A percentile compares a stretch with the other conserved stretches of the same genome.
These are phyloP conservation scores for Xylariaceae sp. DNA, from an alignment of 2,329 filamentous ascomycete species.

Conservation along the genomic window DNA sequence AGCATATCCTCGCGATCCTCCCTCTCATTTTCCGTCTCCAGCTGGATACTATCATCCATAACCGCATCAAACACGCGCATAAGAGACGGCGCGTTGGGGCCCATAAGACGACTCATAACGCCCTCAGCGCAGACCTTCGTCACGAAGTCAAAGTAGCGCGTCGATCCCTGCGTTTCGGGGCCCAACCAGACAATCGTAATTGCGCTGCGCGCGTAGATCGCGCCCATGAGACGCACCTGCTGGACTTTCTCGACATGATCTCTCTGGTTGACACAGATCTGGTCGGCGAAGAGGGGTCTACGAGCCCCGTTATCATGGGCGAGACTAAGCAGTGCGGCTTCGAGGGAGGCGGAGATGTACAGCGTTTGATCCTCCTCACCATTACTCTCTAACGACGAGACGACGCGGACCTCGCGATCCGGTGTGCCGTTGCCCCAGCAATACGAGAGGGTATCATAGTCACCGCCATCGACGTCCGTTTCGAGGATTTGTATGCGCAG, in stretches of 20 bases:
- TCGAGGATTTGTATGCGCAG: conserved; percentile 29
- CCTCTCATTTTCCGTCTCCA: conserved; percentile 14
- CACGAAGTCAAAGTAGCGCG: conserved; percentile 11
- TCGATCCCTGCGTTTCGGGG: conserved; percentile 1
- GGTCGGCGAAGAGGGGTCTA: conserved; percentile 15
- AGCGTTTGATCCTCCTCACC: conserved; percentile 14
- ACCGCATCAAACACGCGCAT: conserved; percentile 30
- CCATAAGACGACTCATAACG: conserved; percentile 20
- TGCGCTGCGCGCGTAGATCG: conserved; percentile 14
- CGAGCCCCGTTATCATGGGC: conserved; percentile 2
- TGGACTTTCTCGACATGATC: conserved; percentile 16
- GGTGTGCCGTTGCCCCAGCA: conserved; percentile 26
- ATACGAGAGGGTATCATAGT: conserved; percentile 33
- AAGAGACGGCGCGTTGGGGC: conserved; percentile 26
- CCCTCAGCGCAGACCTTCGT: conserved; percentile 11
- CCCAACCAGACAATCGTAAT: conserved; percentile 20
- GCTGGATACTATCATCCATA: conserved; percentile 22
- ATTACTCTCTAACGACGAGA: neutral
- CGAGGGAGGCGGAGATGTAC: conserved; percentile 29
- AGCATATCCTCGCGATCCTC: conserved; percentile 30
- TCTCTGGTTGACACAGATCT: conserved; percentile 24
- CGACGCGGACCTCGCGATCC: conserved; percentile 27
- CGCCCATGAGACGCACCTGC: conserved; percentile 23
- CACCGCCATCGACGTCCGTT: conserved; percentile 13
- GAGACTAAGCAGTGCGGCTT: conserved; percentile 27